Evolutionary conservation across 148 eudicot species (phyloP).

Genomic region (Diospyros lotus): DNA sequence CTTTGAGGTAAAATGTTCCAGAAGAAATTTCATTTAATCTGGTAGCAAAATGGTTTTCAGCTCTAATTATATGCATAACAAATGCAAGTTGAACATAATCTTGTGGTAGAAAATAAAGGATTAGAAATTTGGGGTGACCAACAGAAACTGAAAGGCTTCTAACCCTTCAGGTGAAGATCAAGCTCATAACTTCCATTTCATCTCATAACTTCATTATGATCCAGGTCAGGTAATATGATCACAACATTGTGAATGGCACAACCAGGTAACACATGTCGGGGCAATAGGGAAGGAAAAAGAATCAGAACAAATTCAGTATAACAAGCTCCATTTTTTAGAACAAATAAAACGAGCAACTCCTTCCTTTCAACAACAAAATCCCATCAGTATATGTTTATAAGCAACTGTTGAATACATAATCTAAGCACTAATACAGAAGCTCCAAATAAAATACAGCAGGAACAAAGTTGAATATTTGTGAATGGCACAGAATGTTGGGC

Average conservation of each 20-base stretch:
- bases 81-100: too few species aligned
- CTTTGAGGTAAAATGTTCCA: neutral
- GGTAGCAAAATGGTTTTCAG: too few species aligned
- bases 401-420: neutral
- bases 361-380: neutral
- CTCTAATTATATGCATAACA: too few species aligned
- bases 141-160: neutral
- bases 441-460: too few species aligned
- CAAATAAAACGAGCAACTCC: too few species aligned
- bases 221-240: neutral
- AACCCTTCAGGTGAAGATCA: neutral
- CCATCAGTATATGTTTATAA: neutral
- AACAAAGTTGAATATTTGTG: too few species aligned
- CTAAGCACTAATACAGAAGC: neutral
- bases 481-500: too few species aligned
- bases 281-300: neutral
- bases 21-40: too few species aligned
- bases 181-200: neutral
- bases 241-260: neutral
- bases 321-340: neutral
- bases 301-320: neutral
- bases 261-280: neutral
- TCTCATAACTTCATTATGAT: slow-evolving; percentile 8
- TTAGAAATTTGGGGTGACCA: neutral
- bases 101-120: too few species aligned